Base-by-base conservation (phyloP, 2,329 filamentous ascomycete genomes). In the Penicillium sp. region DNA sequence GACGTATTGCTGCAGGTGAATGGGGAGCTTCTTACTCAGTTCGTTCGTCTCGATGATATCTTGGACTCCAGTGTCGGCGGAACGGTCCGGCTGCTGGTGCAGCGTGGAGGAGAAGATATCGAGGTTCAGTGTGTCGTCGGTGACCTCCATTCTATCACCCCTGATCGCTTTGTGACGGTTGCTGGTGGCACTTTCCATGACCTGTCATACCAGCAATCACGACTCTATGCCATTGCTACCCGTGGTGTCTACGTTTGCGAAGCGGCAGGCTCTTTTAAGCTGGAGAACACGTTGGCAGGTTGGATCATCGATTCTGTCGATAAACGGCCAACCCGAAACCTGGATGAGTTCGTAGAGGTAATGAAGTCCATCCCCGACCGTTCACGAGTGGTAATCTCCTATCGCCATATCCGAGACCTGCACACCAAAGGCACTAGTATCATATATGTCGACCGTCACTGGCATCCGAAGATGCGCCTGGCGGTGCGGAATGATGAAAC, bases 151-250 rank as follows among this genome's bases (percentile, higher is more conserved):
- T 84, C 83, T 51, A 99, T 99, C 70, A 97, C 94, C 3, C 94
- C 95, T 12, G 92, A 97, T 74, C 88, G 92, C 54, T 99, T 97
- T 68, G 89, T 97, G 47, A 90, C 91, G 4, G 93, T 97, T 36
- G 90, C 92, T 34, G 95, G 94, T 17, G 94, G 87, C 20, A 93
- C 91, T 52, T 97, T 99, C 78, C 95, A 99, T 75, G 85, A 96
- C 68, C 79, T 99, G 15, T 99, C 95, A 1, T 99, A 99, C 71
- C 94, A 99, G 69, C 92, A 97, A 74, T 91, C 94, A n/a, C 87
- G 94, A 8, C 82, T 97, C 4, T 97, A 97, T 70, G 93, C 92
- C 27, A 92, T 99, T 51, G 87, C 92, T 8, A 89, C 91, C 63
- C 88, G 91, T 70, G 94, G 94, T 27, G 91, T 99, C 15, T 99